Evolutionary conservation across 768 basidiomycete genomes (phyloP).

Genomic region (Termitomyces titanicus): DNA sequence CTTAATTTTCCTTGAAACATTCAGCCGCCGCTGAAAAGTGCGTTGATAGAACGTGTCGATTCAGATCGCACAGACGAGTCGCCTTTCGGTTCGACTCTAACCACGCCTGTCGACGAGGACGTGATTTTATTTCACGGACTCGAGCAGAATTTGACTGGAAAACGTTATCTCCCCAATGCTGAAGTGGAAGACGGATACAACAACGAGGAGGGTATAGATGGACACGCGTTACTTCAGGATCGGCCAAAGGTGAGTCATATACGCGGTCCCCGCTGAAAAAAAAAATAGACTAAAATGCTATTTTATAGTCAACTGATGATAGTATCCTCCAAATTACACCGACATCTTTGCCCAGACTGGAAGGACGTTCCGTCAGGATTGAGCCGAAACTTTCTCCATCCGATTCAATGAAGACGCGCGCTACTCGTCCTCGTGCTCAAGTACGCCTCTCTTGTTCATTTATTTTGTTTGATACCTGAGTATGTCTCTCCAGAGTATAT

Average conservation of each 20-base stretch:
- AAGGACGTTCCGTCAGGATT: neutral
- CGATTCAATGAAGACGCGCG: neutral
- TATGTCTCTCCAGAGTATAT: neutral
- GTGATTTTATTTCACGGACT: conserved; percentile 13
- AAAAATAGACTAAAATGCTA: neutral
- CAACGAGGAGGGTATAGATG: neutral
- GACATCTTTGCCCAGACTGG: neutral
- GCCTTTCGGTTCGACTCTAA: conserved; percentile 36
- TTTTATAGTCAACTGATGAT: neutral
- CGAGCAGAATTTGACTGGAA: conserved; percentile 10
- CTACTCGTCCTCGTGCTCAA: neutral
- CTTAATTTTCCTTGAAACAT: neutral
- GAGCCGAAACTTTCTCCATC: neutral
- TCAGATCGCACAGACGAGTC: conserved; percentile 40
- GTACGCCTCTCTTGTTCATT: neutral
- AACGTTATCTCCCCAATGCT: neutral
- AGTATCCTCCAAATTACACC: neutral
- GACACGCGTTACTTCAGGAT: neutral
- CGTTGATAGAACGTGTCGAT: conserved; percentile 23
- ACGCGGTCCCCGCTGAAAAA: neutral
- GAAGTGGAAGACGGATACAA: neutral
- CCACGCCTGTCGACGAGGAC: conserved; percentile 38
- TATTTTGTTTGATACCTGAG: neutral
- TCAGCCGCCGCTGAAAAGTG: neutral
- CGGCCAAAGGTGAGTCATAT: neutral